Percentiles rank a stretch among this genome's conserved stretches.
These are phyloP conservation scores for Selaginella tamariscina DNA, from an alignment of 75 land plant species.

Conservation along the genomic window DNA sequence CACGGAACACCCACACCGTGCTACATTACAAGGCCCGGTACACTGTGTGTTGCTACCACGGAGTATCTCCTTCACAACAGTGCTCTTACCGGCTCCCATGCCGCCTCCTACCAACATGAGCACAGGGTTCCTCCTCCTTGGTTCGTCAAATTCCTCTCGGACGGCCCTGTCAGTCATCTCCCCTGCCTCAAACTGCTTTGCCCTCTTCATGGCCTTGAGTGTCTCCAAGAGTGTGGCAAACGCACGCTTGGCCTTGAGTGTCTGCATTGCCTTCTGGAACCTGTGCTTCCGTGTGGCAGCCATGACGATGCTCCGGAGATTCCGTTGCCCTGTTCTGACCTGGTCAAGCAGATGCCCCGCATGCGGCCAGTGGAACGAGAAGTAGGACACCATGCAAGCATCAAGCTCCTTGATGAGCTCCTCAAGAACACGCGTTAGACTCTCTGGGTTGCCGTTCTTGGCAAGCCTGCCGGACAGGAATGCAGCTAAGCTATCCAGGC, in stretches of 20 bases:
- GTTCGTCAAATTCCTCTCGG: slow-evolving; percentile 8
- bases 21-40: too few species aligned
- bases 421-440: slow-evolving; percentile 2
- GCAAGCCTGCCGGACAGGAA: slow-evolving; percentile 5
- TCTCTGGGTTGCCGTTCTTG: neutral
- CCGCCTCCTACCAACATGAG: slow-evolving; percentile 34
- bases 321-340: slow-evolving; percentile 30
- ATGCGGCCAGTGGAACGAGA: slow-evolving; percentile 34
- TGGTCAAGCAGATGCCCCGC: slow-evolving; percentile 17
- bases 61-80: slow-evolving; percentile 41
- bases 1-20: too few species aligned
- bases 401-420: slow-evolving; percentile 24
- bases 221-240: slow-evolving; percentile 59
- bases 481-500: slow-evolving; percentile 32
- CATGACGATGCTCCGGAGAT: slow-evolving; percentile 37
- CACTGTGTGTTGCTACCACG: too few species aligned
- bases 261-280: slow-evolving; percentile 43
- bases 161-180: slow-evolving; percentile 5
- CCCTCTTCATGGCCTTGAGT: slow-evolving; percentile 42
- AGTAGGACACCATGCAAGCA: slow-evolving; percentile 29
- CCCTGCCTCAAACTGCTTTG: slow-evolving; percentile 11
- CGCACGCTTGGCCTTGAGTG: slow-evolving; percentile 46
- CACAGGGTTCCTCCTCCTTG: slow-evolving; percentile 21
- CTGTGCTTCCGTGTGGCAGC: slow-evolving; percentile 65
- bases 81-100: slow-evolving; percentile 43